phyloP scores from a whole-genome alignment of 495 filamentous ascomycete species.

The Achaetomiella virescens region DNA sequence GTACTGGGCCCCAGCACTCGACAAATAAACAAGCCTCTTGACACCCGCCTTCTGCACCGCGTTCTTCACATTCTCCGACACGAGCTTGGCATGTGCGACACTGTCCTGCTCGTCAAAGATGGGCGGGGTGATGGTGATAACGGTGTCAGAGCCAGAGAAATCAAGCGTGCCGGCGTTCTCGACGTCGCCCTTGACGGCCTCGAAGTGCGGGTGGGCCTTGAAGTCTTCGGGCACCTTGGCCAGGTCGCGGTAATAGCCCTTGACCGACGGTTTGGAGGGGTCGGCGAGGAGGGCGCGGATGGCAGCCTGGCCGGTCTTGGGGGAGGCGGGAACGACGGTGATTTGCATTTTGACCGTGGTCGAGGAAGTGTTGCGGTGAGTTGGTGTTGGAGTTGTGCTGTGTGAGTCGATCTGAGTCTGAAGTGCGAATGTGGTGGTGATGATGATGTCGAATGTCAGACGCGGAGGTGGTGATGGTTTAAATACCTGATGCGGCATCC shows the following conservation, averaged over 20 bases:
- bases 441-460: no score
- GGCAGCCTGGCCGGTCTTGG: conserved; percentile 20
- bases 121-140: conserved; percentile 21
- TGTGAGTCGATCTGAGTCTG: not conserved
- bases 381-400: not conserved
- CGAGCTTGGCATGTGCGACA: conserved; percentile 7
- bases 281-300: conserved; percentile 22
- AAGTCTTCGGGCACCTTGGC: conserved; percentile 20
- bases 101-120: conserved; percentile 9
- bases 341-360: conserved; percentile 15
- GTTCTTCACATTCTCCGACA: conserved; percentile 20
- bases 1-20: conserved; percentile 24
- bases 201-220: conserved; percentile 15
- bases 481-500: no score
- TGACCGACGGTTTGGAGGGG: conserved; percentile 10
- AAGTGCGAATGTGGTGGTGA: no score
- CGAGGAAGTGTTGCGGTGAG: not conserved
- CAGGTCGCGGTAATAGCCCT: conserved; percentile 21
- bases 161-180: conserved; percentile 13
- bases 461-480: no score
- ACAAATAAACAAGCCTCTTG: conserved; percentile 18
- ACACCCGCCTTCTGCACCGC: conserved; percentile 18
- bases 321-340: conserved; percentile 20
- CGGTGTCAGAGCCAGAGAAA: conserved; percentile 13
- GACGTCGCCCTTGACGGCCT: conserved; percentile 22